Evolutionary conservation across 345 rosid genomes (phyloP).

Genomic region (Eucalyptus urophylla): DNA sequence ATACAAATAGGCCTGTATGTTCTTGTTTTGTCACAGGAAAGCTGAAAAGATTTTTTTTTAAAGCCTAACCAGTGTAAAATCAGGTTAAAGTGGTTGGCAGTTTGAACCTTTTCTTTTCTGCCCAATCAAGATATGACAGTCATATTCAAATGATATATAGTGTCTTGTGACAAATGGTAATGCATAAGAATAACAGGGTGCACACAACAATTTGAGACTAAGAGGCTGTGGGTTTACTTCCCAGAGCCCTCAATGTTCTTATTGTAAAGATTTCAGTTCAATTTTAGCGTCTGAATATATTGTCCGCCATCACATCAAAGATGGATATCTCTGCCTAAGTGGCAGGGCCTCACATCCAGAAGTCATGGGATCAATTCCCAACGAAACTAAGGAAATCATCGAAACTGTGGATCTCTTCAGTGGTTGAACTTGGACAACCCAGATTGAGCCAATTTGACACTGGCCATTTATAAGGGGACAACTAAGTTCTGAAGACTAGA

Average conservation of each 20-base stretch:
- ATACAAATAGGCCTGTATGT: background rate
- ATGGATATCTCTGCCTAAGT: background rate
- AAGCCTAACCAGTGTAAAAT: background rate
- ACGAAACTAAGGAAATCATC: background rate
- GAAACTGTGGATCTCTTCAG: background rate
- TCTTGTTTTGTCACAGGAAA: background rate
- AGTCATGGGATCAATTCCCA: background rate
- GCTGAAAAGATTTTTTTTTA: background rate
- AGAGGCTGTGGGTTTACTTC: background rate
- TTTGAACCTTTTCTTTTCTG: background rate
- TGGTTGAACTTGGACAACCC: background rate
- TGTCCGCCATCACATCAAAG: background rate
- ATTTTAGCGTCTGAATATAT: background rate
- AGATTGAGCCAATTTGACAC: background rate
- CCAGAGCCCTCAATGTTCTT: background rate
- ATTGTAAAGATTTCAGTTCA: background rate
- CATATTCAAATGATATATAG: background rate
- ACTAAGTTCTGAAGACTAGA: background rate
- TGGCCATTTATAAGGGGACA: background rate
- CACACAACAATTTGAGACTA: background rate
- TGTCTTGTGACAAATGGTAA: background rate
- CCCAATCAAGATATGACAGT: background rate
- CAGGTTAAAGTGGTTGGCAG: background rate
- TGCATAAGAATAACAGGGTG: background rate
- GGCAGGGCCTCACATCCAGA: background rate